Evolutionary conservation across 352 stramenopile species (phyloP).

Genomic region (Globisporangium viniferum): DNA sequence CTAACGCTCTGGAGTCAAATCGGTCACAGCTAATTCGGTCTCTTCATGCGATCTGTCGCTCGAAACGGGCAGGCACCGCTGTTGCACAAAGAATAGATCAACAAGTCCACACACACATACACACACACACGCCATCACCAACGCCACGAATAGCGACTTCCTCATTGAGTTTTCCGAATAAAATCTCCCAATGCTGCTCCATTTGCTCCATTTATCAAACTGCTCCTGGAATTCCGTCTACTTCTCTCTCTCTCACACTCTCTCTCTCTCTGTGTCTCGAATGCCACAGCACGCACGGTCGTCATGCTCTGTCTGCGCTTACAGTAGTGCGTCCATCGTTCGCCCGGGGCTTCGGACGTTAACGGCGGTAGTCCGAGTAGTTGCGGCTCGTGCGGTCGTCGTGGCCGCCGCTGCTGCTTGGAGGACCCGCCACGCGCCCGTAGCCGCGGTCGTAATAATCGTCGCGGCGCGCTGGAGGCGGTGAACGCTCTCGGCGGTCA

Average conservation of each 20-base stretch:
- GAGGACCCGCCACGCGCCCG: conserved; percentile 19
- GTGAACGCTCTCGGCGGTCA: conserved; percentile 17
- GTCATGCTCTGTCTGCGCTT: background rate
- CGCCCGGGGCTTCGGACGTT: background rate
- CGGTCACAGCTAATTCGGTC: background rate
- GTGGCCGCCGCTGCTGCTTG: conserved; percentile 33
- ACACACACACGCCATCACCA: too few species aligned
- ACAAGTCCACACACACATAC: too few species aligned
- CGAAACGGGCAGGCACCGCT: background rate
- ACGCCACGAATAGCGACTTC: background rate
- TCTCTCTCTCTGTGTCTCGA: background rate
- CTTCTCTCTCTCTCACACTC: background rate
- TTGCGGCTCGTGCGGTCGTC: conserved; percentile 54
- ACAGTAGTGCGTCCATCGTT: background rate
- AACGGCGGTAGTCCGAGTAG: conserved; percentile 49
- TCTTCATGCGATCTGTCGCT: background rate
- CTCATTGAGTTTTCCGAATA: background rate
- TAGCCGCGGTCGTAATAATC: conserved; percentile 30
- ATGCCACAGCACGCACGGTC: background rate
- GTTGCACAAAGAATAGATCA: background rate
- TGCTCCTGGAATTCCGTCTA: background rate
- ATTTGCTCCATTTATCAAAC: background rate
- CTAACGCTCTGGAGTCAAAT: background rate
- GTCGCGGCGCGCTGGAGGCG: conserved; percentile 6
- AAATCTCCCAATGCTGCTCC: background rate